Conservation (phyloP, 1,139 yeast species). For the Yamadazyma triangularis region DNA sequence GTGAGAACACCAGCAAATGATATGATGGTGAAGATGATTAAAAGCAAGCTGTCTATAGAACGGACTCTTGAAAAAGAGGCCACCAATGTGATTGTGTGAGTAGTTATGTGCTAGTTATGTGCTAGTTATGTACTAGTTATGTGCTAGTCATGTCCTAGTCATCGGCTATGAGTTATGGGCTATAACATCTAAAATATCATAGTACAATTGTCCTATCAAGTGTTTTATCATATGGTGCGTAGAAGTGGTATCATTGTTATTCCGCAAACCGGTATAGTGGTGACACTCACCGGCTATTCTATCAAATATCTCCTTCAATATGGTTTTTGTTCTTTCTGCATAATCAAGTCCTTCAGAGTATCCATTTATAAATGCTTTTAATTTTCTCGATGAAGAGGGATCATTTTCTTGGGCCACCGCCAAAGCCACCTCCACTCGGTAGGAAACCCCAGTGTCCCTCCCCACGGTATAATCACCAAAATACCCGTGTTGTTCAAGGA, state of each 20-base stretch:
- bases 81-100: too few relatives aligned
- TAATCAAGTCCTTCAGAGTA: conserved; percentile 43
- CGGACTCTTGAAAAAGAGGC: conserved; percentile 29
- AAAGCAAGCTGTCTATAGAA: conserved; percentile 34
- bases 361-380: conserved; percentile 32
- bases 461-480: conserved; percentile 71
- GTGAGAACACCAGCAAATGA: conserved; percentile 44
- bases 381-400: conserved; percentile 28
- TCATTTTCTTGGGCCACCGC: conserved; percentile 51
- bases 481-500: conserved; percentile 51
- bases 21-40: conserved; percentile 45
- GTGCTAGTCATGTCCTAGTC: too few relatives aligned
- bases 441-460: conserved; percentile 50
- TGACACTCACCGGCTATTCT: too few relatives aligned
- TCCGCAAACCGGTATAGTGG: too few relatives aligned
- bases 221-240: too few relatives aligned
- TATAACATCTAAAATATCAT: too few relatives aligned
- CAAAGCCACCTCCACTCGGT: conserved; percentile 70
- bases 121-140: too few relatives aligned
- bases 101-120: too few relatives aligned
- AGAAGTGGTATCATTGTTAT: too few relatives aligned
- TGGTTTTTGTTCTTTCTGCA: conserved; percentile 22
- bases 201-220: too few relatives aligned
- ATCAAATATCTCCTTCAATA: conserved; percentile 26
- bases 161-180: too few relatives aligned